Percentiles rank a stretch among this genome's conserved stretches.
phyloP scores from a whole-genome alignment of 345 rosid genomes.

The Pistacia atlantica region DNA sequence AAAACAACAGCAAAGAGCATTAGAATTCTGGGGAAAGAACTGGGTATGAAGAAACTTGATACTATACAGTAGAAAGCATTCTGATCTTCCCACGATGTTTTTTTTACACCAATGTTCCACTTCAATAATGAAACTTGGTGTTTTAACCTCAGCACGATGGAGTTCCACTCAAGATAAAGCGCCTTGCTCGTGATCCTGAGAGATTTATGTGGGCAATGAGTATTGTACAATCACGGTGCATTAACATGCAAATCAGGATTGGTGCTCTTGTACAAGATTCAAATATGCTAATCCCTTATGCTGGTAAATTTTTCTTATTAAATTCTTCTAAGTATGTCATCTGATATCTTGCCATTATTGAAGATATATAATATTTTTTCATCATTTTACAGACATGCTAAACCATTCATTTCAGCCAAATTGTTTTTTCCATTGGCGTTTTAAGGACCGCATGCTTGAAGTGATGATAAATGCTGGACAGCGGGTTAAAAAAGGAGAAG shows the following conservation, averaged over 20 bases:
- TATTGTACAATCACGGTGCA: slow-evolving; percentile 83
- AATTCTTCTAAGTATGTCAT: background rate
- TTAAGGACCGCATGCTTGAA: slow-evolving; percentile 93
- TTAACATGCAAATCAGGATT: slow-evolving; percentile 76
- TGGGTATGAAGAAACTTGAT: slow-evolving; percentile 56
- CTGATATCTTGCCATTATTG: background rate
- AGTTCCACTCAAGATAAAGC: slow-evolving; percentile 86
- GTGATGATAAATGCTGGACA: slow-evolving; percentile 98
- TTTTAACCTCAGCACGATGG: slow-evolving; percentile 61
- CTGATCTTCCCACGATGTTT: background rate
- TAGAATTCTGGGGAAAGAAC: slow-evolving; percentile 86
- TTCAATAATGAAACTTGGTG: slow-evolving; percentile 11
- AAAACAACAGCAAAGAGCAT: slow-evolving; percentile 65
- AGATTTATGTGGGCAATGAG: slow-evolving; percentile 87
- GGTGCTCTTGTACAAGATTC: slow-evolving; percentile 87
- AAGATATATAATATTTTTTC: background rate
- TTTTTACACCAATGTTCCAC: background rate
- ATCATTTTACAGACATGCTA: slow-evolving; percentile 72
- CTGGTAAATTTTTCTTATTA: slow-evolving; percentile 49
- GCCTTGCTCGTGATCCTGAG: slow-evolving; percentile 80
- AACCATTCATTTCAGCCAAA: slow-evolving; percentile 89
- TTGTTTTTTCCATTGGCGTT: slow-evolving; percentile 96
- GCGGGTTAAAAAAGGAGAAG: slow-evolving; percentile 73
- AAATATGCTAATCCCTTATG: slow-evolving; percentile 92
- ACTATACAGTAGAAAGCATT: slow-evolving; percentile 10